Evolutionary conservation across 345 rosid genomes (phyloP).

Genomic region (Pseudoturritis turrita): DNA sequence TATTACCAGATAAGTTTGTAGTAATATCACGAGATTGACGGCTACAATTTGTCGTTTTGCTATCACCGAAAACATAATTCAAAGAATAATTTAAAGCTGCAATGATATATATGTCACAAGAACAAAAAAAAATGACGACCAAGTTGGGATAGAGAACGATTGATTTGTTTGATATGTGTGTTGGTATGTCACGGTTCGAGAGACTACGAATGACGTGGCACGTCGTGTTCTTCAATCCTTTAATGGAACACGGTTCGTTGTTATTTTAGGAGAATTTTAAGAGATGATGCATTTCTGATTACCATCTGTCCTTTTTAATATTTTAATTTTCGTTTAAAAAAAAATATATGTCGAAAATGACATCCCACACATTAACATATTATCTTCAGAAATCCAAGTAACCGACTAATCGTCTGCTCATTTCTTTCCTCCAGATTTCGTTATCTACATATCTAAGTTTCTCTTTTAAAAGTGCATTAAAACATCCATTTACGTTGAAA

Average conservation of each 20-base stretch:
- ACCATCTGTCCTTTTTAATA: background rate
- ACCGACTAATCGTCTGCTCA: background rate
- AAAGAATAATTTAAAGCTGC: background rate
- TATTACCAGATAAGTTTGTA: background rate
- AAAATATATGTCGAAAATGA: background rate
- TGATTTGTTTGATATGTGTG: constrained; percentile 4
- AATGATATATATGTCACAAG: background rate
- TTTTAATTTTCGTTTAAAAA: background rate
- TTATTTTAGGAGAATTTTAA: background rate
- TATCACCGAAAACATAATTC: background rate
- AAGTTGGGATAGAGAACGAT: constrained; percentile 8
- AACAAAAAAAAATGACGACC: constrained; percentile 11
- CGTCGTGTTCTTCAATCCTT: background rate
- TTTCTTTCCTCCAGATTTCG: background rate
- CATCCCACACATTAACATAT: background rate
- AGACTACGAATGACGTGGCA: background rate
- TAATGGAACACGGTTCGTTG: background rate
- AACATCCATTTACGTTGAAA: background rate
- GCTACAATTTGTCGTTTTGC: background rate
- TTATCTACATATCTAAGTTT: background rate
- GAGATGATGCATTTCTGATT: background rate
- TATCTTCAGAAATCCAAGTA: background rate
- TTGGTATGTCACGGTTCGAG: constrained; percentile 15
- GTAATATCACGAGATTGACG: constrained; percentile 1
- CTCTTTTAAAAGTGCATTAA: background rate